These are phyloP conservation scores for Calonectria ilicicola DNA, from an alignment of 2,329 filamentous ascomycete species.

Conservation along the genomic window DNA sequence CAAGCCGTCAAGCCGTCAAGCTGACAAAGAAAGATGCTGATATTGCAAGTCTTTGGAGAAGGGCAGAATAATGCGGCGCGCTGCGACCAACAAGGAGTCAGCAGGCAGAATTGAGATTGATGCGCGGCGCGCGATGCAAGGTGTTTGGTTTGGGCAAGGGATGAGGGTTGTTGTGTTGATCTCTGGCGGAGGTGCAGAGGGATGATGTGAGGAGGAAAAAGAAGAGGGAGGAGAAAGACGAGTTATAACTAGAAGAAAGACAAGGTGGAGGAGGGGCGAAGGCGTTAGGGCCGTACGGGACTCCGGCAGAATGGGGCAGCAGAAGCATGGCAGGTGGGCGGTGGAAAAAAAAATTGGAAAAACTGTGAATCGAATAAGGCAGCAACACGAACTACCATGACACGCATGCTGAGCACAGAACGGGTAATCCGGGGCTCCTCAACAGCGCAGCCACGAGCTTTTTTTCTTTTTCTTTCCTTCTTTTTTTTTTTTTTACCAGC, in stretches of 20 bases:
- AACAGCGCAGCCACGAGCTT: background rate
- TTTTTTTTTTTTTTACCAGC: background rate
- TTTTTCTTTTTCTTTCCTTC: no score
- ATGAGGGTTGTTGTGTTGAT: constrained; percentile 31
- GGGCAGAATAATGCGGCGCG: constrained; percentile 34
- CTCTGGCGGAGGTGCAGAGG: constrained; percentile 41
- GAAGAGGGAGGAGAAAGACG: constrained; percentile 30
- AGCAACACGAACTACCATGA: constrained; percentile 2
- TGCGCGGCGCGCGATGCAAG: constrained; percentile 37
- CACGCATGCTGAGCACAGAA: background rate
- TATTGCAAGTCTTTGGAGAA: constrained; percentile 21
- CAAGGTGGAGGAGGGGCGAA: constrained; percentile 36
- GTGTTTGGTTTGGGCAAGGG: constrained; percentile 15
- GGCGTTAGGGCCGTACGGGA: constrained; percentile 42
- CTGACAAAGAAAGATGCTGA: constrained; percentile 4
- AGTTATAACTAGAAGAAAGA: constrained; percentile 29
- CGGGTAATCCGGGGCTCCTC: background rate
- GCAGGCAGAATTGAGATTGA: constrained; percentile 35
- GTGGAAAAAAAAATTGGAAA: background rate
- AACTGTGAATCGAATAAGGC: constrained; percentile 5
- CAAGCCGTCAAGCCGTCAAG: constrained; percentile 6
- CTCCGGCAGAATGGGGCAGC: constrained; percentile 42
- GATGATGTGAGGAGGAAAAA: constrained; percentile 34
- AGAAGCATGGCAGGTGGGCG: constrained; percentile 23
- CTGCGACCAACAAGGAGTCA: constrained; percentile 44